Conservation (phyloP, 2,329 filamentous ascomycete species). For the Talaromyces atroroseus region DNA sequence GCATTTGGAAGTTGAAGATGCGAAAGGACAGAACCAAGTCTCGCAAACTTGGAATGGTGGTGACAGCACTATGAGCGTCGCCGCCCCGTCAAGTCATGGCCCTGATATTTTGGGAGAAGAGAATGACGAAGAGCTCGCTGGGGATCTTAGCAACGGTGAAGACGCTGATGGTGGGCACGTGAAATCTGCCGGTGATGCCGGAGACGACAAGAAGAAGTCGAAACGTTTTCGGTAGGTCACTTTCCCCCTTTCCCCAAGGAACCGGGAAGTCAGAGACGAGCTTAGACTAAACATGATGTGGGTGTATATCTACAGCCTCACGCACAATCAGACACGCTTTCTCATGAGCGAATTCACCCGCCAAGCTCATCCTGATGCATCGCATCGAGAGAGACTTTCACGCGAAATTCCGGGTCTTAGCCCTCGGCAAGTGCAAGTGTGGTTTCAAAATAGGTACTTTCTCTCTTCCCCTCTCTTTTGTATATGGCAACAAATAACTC, state of each 20-base stretch:
- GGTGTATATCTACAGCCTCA: slow-evolving; percentile 50
- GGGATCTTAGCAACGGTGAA: slow-evolving; percentile 12
- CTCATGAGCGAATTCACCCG: slow-evolving; percentile 96
- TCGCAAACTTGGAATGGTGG: neutral
- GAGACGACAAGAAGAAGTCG: slow-evolving; percentile 38
- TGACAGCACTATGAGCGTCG: neutral
- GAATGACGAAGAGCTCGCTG: slow-evolving; percentile 8
- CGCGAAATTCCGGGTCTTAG: slow-evolving; percentile 87
- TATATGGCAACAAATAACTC: neutral
- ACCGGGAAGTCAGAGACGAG: neutral
- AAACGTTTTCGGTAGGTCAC: slow-evolving; percentile 38
- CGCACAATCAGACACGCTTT: slow-evolving; percentile 94
- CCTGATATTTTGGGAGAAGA: neutral
- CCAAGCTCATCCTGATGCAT: slow-evolving; percentile 88
- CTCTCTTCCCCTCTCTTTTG: neutral
- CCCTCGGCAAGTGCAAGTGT: slow-evolving; percentile 90
- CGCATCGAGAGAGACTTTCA: slow-evolving; percentile 79
- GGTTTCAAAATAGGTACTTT: slow-evolving; percentile 91
- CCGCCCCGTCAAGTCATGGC: neutral
- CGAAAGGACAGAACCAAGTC: neutral
- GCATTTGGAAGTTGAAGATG: neutral
- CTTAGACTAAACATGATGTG: slow-evolving; percentile 2
- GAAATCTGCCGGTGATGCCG: slow-evolving; percentile 23
- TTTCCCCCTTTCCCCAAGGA: neutral
- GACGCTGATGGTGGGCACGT: neutral